Base-by-base conservation (phyloP, 2,329 filamentous ascomycete genomes). In the Fusarium solani-melongenae region DNA sequence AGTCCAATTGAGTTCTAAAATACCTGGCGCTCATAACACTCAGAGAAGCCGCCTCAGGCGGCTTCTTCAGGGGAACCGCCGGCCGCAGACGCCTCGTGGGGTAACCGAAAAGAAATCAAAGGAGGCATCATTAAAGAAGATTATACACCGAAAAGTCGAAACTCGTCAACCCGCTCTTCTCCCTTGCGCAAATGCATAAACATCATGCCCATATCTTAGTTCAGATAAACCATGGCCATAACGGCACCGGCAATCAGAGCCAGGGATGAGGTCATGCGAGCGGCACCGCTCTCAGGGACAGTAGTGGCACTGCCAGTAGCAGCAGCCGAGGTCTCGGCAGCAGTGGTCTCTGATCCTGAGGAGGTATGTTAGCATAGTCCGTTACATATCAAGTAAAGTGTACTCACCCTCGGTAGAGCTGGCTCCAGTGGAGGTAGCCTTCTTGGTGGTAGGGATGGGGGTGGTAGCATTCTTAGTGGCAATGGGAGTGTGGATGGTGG, bases 151-250 rank as follows among this genome's bases (percentile, higher is more conserved):
- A 62, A 77, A 77, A 64, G 58, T 49, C 41, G 59, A 75, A 69
- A 67, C 69, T 77, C 75, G 67, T 76, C 69, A 77, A 78, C 66
- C 66, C 73, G 67, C 71, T 69, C 71, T 67, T 66, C 74, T 57
- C 71, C 63, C 59, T 70, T 62, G 66, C 60, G 62, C 62, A 56
- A 67, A 64, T 70, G 46, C 68, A 66, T 73, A 67, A 65, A 66
- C 64, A 69, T 75, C 59, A 70, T 77, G 63, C 59, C 69, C 62
- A 59, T 66, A 70, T 69, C 66, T 78, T 80, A 82, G 73, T 77
- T 77, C 44, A 83, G 70, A 75, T 78, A 80, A 64, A 77, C 81
- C 66, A 83, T 72, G 71, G 79, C 82, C 59, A 79, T 79, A 64
- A 79, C 74, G 63, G 77, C 82, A 71, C 78, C 82, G 20, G 78